Evolutionary conservation across 345 rosid species (phyloP).

Genomic region (Sisymbrium altissimum): DNA sequence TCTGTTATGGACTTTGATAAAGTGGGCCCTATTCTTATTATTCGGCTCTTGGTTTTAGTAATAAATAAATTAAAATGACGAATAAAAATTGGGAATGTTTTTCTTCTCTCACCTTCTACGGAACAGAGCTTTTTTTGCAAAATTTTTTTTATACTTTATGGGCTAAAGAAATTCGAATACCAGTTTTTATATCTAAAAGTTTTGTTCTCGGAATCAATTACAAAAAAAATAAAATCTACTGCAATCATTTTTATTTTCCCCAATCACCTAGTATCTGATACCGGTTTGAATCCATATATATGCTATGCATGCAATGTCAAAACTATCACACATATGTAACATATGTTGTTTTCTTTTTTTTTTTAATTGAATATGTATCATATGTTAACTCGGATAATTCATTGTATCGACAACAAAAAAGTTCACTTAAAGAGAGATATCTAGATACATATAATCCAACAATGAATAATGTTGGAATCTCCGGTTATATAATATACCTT

Average conservation of each 20-base stretch:
- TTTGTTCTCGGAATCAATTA: background rate
- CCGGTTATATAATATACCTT: background rate
- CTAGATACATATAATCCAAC: background rate
- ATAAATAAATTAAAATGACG: too few species aligned
- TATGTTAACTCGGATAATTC: background rate
- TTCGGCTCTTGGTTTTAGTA: background rate
- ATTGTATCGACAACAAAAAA: too few species aligned
- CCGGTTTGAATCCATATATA: background rate
- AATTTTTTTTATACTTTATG: background rate
- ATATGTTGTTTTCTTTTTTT: too few species aligned
- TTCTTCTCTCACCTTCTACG: constrained; percentile 17
- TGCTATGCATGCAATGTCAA: background rate
- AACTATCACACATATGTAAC: background rate
- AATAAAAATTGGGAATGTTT: constrained; percentile 2
- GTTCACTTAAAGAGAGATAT: background rate
- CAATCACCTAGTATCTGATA: background rate
- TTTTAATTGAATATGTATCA: background rate
- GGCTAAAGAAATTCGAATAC: background rate
- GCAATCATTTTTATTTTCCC: background rate
- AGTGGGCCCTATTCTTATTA: background rate
- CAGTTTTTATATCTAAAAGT: background rate
- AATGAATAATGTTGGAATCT: background rate
- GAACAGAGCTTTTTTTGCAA: background rate
- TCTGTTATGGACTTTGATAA: background rate
- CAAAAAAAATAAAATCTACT: background rate